Evolutionary conservation across 1,284 basidiomycete species (phyloP).

Genomic region (Cryptococcus sp.): DNA sequence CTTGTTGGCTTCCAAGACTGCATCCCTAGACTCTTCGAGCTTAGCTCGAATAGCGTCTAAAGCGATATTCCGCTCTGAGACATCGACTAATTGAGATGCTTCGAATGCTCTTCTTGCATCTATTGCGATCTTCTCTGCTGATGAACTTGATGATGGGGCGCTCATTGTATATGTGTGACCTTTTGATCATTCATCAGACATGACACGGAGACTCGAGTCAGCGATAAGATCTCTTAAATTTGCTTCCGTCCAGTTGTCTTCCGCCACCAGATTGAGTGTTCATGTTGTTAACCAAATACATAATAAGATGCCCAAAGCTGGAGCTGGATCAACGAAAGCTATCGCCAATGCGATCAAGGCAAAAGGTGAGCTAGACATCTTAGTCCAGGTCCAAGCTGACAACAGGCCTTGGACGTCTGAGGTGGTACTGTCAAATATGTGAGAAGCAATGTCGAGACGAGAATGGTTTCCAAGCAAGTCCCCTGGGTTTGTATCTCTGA

Average conservation of each 20-base stretch:
- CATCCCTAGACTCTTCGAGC: conserved; percentile 60
- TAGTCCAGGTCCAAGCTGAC: background rate
- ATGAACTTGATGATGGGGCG: conserved; percentile 14
- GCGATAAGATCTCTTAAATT: too few species aligned
- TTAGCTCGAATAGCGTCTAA: conserved; percentile 65
- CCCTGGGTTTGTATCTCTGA: background rate
- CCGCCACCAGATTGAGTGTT: too few species aligned
- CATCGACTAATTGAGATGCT: conserved; percentile 70
- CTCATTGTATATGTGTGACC: conserved; percentile 7
- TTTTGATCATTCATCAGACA: too few species aligned
- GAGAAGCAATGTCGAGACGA: conserved; percentile 94
- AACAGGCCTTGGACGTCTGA: conserved; percentile 70
- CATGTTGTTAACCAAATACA: too few species aligned
- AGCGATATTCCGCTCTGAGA: conserved; percentile 64
- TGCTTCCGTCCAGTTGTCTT: background rate
- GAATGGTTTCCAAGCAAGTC: conserved; percentile 79
- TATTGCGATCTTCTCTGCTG: conserved; percentile 59
- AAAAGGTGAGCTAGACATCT: conserved; percentile 56
- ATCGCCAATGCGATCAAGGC: conserved; percentile 94
- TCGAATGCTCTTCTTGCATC: conserved; percentile 78
- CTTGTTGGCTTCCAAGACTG: conserved; percentile 73
- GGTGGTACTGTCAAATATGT: conserved; percentile 97
- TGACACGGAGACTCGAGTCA: too few species aligned
- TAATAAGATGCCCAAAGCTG: conserved; percentile 45
- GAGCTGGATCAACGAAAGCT: conserved; percentile 84